phyloP scores from a whole-genome alignment of 1,284 basidiomycete genomes.

The Ustilago hordei region DNA sequence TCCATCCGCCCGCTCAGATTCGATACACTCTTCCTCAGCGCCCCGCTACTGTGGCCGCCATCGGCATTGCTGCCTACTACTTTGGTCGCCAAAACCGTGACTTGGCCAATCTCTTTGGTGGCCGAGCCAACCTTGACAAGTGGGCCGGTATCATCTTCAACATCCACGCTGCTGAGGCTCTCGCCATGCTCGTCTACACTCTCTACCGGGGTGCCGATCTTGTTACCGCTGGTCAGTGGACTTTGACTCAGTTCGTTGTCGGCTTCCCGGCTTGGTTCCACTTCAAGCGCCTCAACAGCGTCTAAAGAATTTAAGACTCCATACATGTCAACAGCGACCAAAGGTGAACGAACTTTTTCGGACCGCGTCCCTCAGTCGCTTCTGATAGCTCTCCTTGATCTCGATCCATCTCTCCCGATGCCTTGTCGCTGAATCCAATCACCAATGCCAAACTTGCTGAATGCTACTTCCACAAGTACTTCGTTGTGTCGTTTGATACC shows the following conservation, averaged over 20 bases:
- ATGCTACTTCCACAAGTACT: background rate
- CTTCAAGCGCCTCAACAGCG: constrained; percentile 54
- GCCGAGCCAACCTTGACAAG: constrained; percentile 36
- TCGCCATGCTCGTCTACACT: constrained; percentile 38
- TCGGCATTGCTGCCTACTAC: constrained; percentile 27
- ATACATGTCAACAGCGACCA: background rate
- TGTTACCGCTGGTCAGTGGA: constrained; percentile 41
- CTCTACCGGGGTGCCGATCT: constrained; percentile 44
- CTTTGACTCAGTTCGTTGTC: constrained; percentile 36
- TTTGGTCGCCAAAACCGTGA: constrained; percentile 36
- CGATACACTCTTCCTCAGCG: constrained; percentile 40
- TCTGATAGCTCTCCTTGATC: background rate
- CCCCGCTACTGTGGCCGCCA: constrained; percentile 14
- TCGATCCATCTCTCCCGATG: background rate
- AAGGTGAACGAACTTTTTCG: background rate
- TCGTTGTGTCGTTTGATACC: too few relatives aligned
- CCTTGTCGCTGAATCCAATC: background rate
- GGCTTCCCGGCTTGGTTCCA: constrained; percentile 55
- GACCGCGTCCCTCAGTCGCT: too few relatives aligned
- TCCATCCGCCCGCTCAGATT: constrained; percentile 12
- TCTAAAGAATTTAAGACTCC: background rate
- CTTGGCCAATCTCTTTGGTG: constrained; percentile 38
- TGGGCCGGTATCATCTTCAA: constrained; percentile 27
- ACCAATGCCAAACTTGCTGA: background rate
- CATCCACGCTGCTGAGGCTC: constrained; percentile 37